Conservation (phyloP, 306 rosid species). For the Prunus armeniaca region DNA sequence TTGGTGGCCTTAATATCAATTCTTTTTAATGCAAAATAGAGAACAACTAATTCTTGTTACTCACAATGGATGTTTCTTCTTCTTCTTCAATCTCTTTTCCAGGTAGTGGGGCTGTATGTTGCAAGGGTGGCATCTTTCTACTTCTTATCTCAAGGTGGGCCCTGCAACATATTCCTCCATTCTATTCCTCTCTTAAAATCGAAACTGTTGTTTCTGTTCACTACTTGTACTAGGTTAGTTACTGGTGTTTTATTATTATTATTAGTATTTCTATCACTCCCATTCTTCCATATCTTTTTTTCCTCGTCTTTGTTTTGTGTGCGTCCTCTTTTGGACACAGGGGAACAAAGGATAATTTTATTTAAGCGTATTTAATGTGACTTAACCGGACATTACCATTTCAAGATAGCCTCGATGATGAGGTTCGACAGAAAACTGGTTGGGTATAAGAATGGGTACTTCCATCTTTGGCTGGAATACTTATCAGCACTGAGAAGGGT, state of each 20-base stretch:
- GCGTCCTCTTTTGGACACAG: slow-evolving; percentile 4
- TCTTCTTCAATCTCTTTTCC: too few relatives aligned
- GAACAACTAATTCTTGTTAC: slow-evolving; percentile 20
- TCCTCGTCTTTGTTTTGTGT: slow-evolving; percentile 6
- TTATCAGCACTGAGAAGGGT: slow-evolving; percentile 91
- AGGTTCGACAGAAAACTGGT: slow-evolving; percentile 55
- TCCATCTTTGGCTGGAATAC: slow-evolving; percentile 92
- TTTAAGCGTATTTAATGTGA: slow-evolving; percentile 29
- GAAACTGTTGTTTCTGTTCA: background rate
- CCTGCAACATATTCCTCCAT: slow-evolving; percentile 77
- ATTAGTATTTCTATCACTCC: background rate
- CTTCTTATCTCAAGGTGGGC: slow-evolving; percentile 95
- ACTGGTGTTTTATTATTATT: background rate
- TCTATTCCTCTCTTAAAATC: slow-evolving; percentile 78
- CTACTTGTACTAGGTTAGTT: background rate
- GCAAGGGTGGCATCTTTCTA: slow-evolving; percentile 89
- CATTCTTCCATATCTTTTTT: background rate
- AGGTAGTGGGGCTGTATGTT: slow-evolving; percentile 92
- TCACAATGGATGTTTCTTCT: slow-evolving; percentile 29
- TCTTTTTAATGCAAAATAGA: slow-evolving; percentile 6
- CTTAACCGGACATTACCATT: slow-evolving; percentile 79
- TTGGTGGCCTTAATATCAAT: background rate
- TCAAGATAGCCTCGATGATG: slow-evolving; percentile 60
- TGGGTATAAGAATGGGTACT: slow-evolving; percentile 78
- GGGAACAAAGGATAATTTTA: background rate